Conservation (phyloP, 331 rosid genomes). For the Stylosanthes scabra region DNA sequence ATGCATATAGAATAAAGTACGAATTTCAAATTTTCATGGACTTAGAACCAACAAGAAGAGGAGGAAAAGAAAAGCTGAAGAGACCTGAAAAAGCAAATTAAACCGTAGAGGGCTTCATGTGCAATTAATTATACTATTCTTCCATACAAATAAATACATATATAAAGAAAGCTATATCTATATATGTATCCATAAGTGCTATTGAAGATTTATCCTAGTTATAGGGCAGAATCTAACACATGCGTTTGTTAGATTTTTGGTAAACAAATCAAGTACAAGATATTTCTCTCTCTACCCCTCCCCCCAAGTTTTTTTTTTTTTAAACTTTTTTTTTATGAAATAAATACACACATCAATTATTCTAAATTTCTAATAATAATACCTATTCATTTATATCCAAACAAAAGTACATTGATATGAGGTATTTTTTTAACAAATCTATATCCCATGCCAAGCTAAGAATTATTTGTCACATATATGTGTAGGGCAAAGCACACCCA, state of each 20-base stretch:
- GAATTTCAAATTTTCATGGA: slow-evolving; percentile 40
- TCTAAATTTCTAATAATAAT: not conserved
- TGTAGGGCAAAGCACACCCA: slow-evolving; percentile 49
- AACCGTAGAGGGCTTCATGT: slow-evolving; percentile 44
- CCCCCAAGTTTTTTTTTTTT: not conserved
- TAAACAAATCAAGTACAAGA: slow-evolving; percentile 63
- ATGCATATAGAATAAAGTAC: slow-evolving; percentile 46
- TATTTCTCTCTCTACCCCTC: slow-evolving; percentile 55
- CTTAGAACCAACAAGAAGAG: slow-evolving; percentile 41
- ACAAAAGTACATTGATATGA: slow-evolving; percentile 50
- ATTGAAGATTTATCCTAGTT: slow-evolving; percentile 52
- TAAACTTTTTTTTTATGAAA: slow-evolving; percentile 4
- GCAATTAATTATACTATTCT: slow-evolving; percentile 46
- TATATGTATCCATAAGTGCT: slow-evolving; percentile 42
- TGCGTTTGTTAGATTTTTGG: slow-evolving; percentile 62
- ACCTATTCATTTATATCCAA: slow-evolving; percentile 37
- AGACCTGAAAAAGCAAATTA: slow-evolving; percentile 37
- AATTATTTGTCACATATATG: slow-evolving; percentile 35
- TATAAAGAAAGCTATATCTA: no score
- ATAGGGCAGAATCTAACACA: slow-evolving; percentile 85
- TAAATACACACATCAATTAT: slow-evolving; percentile 34
- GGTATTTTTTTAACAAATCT: slow-evolving; percentile 31
- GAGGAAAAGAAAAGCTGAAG: slow-evolving; percentile 34
- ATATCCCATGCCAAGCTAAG: slow-evolving; percentile 31
- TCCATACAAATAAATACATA: slow-evolving; percentile 44